Evolutionary conservation across 2,329 filamentous ascomycete species (phyloP).

Genomic region (Cladophialophora bantiana): DNA sequence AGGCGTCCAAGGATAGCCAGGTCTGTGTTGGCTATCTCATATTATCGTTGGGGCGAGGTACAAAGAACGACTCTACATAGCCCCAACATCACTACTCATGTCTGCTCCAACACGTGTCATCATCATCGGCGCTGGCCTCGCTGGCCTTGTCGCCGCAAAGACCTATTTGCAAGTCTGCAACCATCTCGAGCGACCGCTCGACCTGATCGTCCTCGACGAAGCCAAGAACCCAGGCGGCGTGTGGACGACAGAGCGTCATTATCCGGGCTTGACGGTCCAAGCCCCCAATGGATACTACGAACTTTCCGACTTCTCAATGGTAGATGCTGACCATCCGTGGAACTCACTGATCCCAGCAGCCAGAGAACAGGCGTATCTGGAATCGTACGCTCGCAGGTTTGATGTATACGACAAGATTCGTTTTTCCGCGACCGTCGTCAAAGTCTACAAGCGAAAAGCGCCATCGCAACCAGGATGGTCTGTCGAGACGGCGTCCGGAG

Average conservation of each 20-base stretch:
- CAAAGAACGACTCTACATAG: background rate
- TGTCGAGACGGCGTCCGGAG: slow-evolving; percentile 32
- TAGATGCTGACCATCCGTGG: slow-evolving; percentile 14
- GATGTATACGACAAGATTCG: slow-evolving; percentile 38
- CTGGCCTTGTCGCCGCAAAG: slow-evolving; percentile 44
- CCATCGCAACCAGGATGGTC: slow-evolving; percentile 39
- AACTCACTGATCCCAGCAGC: slow-evolving; percentile 42
- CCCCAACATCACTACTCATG: background rate
- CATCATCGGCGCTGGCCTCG: slow-evolving; percentile 41
- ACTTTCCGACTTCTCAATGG: slow-evolving; percentile 42
- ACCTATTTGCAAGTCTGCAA: slow-evolving; percentile 43
- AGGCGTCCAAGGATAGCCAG: background rate
- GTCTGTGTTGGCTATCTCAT: background rate
- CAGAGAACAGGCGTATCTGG: slow-evolving; percentile 42
- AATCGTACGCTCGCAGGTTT: slow-evolving; percentile 41
- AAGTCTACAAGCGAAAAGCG: slow-evolving; percentile 36
- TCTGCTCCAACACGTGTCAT: slow-evolving; percentile 12
- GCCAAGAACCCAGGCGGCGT: slow-evolving; percentile 42
- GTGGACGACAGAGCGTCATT: slow-evolving; percentile 42
- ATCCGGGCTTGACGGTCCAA: slow-evolving; percentile 44
- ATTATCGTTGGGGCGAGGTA: too few relatives aligned
- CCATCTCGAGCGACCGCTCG: slow-evolving; percentile 15
- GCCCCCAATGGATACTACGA: slow-evolving; percentile 44
- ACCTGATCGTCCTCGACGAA: slow-evolving; percentile 42
- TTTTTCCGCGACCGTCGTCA: slow-evolving; percentile 41